Base-by-base conservation (phyloP, 225 moss, liverwort and hornwort genomes). In the Thuidium tamariscinum region DNA sequence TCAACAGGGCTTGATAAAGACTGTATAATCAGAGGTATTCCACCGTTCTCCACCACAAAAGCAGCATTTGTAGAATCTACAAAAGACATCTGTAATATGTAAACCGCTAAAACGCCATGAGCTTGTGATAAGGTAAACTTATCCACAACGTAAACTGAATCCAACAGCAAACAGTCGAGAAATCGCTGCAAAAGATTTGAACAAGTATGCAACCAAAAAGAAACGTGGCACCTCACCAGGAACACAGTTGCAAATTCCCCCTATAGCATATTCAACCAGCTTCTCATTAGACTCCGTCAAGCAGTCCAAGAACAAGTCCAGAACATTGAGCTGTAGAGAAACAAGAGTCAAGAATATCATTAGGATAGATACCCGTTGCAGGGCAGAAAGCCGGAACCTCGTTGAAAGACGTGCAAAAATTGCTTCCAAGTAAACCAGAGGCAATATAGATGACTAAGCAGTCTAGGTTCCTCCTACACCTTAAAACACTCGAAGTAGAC, bases 251-350 rank as follows among this genome's bases (percentile, higher is more conserved):
- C 95, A 97, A 64, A 98, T 91, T 29, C 98, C 98, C 19, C 92
- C 97, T n/a, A 91, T 81, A 74, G 91, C 97, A 89, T 89, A 99
- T 82, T 99, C 94, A 72, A 96, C 88, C 70, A 99, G 90, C 89
- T 96, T 99, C 91, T 99, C 97, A 83, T 94, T 95, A 51, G 96
- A 85, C 84, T 99, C 98, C 77, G 96, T 92, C 86, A 97, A 89
- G 92, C 96, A 99, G 89, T 99, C 96, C 84, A 97, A 86, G 86
- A 99, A 99, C 74, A 97, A 92, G 48, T 99, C 96, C 84, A 97
- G 79, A 46, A 97, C 95, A 83, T 96, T 93, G 70, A 99, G 96
- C 97, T 99, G 88, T 74, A 84, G 78, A 55, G 37, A 80, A 85
- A 68, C 65, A 75, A 87, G 51, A 36, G 64, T 34, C 56, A 59